Evolutionary conservation across 352 stramenopile genomes (phyloP).

Genomic region (Phytophthora idaei): DNA sequence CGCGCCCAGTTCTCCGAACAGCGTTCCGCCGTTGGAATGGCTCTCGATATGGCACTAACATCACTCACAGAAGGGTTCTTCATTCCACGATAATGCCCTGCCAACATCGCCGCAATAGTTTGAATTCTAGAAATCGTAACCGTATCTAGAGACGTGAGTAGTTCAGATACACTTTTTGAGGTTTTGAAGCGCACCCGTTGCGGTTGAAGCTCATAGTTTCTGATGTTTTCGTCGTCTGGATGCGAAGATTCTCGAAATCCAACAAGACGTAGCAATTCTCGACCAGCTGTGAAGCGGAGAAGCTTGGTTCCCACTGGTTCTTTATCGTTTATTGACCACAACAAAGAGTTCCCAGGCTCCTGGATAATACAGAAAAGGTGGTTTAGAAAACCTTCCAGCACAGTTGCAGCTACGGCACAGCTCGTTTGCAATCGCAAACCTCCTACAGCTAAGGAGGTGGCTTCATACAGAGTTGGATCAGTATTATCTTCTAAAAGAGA

Average conservation of each 20-base stretch:
- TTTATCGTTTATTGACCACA: conserved; percentile 41
- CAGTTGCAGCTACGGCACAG: conserved; percentile 17
- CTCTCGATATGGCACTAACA: conserved; percentile 53
- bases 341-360: conserved; percentile 42
- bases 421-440: conserved; percentile 41
- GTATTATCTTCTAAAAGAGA: not conserved
- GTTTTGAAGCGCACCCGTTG: conserved; percentile 56
- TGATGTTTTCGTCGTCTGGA: not conserved
- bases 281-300: conserved; percentile 28
- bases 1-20: conserved; percentile 35
- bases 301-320: conserved; percentile 31
- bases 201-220: conserved; percentile 36
- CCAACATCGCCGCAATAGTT: conserved; percentile 45
- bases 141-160: conserved; percentile 27
- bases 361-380: conserved; percentile 42
- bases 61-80: conserved; percentile 53
- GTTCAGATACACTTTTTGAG: conserved; percentile 16
- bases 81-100: conserved; percentile 53
- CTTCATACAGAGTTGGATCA: conserved; percentile 47
- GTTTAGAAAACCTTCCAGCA: conserved; percentile 39
- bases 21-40: conserved; percentile 24
- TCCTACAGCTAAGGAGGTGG: conserved; percentile 46
- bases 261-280: conserved; percentile 42
- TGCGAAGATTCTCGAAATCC: conserved; percentile 36
- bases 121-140: conserved; percentile 40